phyloP scores from a whole-genome alignment of 148 eudicot genomes.

The Euryodendron excelsum region DNA sequence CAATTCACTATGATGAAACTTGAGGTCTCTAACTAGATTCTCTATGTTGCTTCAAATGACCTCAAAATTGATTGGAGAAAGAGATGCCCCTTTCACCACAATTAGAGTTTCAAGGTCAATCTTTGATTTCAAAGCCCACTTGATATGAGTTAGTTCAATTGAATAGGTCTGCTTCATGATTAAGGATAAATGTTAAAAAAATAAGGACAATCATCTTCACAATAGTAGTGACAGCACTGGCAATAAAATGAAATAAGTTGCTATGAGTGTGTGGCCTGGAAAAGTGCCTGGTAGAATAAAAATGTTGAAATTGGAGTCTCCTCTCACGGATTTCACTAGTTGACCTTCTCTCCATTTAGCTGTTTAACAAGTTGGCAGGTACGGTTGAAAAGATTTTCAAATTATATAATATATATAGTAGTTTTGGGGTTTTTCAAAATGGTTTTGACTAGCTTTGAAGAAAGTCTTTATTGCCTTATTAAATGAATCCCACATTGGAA shows the following conservation, averaged over 20 bases:
- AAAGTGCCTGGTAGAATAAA: neutral
- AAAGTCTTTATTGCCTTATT: too few relatives aligned
- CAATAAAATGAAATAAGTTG: too few relatives aligned
- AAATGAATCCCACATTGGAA: too few relatives aligned
- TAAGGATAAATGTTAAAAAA: too few relatives aligned
- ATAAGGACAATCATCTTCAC: neutral
- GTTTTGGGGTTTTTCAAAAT: too few relatives aligned
- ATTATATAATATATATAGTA: too few relatives aligned
- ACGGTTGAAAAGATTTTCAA: too few relatives aligned
- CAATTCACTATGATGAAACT: neutral
- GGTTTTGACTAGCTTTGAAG: too few relatives aligned
- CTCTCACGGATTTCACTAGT: neutral
- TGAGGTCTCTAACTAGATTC: neutral
- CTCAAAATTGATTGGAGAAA: neutral
- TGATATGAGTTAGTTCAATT: too few relatives aligned
- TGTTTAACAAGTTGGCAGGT: constrained; percentile 2
- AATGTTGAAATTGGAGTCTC: neutral
- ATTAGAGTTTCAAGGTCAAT: neutral
- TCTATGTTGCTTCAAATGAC: neutral
- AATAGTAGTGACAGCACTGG: too few relatives aligned
- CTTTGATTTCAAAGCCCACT: neutral
- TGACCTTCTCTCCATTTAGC: neutral
- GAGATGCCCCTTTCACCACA: neutral
- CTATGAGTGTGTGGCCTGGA: too few relatives aligned
- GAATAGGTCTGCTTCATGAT: too few relatives aligned